phyloP scores from a whole-genome alignment of 441 rosid species.

The Populus tomentosa region DNA sequence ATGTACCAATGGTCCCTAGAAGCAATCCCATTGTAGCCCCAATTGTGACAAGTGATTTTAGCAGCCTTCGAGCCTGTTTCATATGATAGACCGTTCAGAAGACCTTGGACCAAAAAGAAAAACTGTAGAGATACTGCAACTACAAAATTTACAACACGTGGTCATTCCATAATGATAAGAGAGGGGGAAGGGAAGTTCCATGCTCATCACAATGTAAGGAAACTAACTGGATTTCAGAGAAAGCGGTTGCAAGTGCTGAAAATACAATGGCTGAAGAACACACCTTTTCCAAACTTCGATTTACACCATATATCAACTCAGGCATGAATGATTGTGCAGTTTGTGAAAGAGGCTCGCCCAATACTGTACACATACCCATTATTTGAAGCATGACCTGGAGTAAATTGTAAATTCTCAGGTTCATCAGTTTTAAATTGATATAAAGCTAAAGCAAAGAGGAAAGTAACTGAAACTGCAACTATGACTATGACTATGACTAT shows the following conservation, averaged over 20 bases:
- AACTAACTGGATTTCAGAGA: not conserved
- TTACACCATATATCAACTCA: slow-evolving; percentile 69
- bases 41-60: slow-evolving; percentile 71
- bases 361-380: slow-evolving; percentile 62
- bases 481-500: slow-evolving; percentile 1
- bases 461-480: not conserved
- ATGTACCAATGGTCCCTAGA: slow-evolving; percentile 55
- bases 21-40: slow-evolving; percentile 69
- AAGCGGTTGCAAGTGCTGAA: not conserved
- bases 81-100: not conserved
- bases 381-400: slow-evolving; percentile 85
- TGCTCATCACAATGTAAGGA: not conserved
- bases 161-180: not conserved
- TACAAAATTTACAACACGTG: not conserved
- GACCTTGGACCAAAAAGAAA: not conserved
- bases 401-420: not conserved
- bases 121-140: not conserved
- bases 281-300: slow-evolving; percentile 66
- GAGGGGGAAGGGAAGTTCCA: not conserved
- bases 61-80: slow-evolving; percentile 61
- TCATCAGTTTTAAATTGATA: not conserved
- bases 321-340: slow-evolving; percentile 98
- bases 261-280: slow-evolving; percentile 1
- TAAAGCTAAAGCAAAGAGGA: slow-evolving; percentile 8
- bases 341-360: slow-evolving; percentile 95